A percentile compares a stretch with the other conserved stretches of the same genome.
phyloP scores from a whole-genome alignment of 305 asterid genomes.

The Fraxinus angustifolia region DNA sequence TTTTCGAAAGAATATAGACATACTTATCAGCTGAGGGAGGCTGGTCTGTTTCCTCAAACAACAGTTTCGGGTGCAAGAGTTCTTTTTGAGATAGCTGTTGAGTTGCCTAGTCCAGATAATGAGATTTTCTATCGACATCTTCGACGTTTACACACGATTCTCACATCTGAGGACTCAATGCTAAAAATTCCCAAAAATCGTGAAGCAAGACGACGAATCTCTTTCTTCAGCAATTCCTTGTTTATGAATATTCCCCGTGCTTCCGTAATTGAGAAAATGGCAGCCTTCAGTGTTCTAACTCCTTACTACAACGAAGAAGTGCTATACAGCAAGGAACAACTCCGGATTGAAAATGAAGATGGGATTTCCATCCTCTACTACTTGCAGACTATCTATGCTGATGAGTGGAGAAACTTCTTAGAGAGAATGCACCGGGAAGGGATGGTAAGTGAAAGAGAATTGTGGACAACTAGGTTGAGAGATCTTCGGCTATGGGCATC shows the following conservation, averaged over 20 bases:
- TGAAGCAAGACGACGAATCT: constrained; percentile 95
- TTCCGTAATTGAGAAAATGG: constrained; percentile 94
- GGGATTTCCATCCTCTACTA: constrained; percentile 91
- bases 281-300: constrained; percentile 94
- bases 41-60: constrained; percentile 76
- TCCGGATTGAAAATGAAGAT: constrained; percentile 93
- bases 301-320: constrained; percentile 97
- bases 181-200: constrained; percentile 79
- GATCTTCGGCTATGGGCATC: constrained; percentile 85
- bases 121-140: constrained; percentile 78
- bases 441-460: constrained; percentile 66
- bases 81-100: constrained; percentile 76
- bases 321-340: constrained; percentile 80
- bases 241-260: constrained; percentile 99
- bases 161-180: constrained; percentile 89
- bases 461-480: constrained; percentile 69
- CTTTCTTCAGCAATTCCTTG: constrained; percentile 94
- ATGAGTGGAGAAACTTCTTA: constrained; percentile 89
- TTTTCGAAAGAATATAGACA: constrained; percentile 66
- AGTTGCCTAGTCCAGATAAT: constrained; percentile 63
- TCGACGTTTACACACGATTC: constrained; percentile 77
- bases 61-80: constrained; percentile 53
- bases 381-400: constrained; percentile 86
- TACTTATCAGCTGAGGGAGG: constrained; percentile 73
- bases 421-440: constrained; percentile 94